Conservation (phyloP, 2,329 filamentous ascomycete genomes). For the Aspergillus proliferans region DNA sequence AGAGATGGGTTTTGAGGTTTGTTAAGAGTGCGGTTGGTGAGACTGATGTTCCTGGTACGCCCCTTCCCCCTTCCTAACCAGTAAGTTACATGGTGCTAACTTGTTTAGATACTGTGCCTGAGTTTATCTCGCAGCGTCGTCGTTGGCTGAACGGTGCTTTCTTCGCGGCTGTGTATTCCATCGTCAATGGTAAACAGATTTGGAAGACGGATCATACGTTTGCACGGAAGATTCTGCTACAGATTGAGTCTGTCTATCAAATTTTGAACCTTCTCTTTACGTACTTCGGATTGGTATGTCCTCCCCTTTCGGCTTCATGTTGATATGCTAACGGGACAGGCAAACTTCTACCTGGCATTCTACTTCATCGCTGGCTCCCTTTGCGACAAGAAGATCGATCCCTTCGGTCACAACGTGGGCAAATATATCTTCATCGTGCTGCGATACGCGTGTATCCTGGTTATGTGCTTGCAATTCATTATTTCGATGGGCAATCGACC, state of each 20-base stretch:
- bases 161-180: constrained; percentile 95
- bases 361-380: constrained; percentile 95
- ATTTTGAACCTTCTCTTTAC: constrained; percentile 89
- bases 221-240: constrained; percentile 79
- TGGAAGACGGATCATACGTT: constrained; percentile 90
- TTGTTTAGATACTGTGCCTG: constrained; percentile 72
- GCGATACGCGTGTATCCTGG: constrained; percentile 74
- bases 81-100: constrained; percentile 1
- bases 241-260: constrained; percentile 94
- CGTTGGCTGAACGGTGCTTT: constrained; percentile 98
- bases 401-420: constrained; percentile 83
- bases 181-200: constrained; percentile 90
- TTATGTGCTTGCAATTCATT: constrained; percentile 94
- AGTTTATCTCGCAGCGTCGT: constrained; percentile 93
- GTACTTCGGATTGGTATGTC: constrained; percentile 73
- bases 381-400: constrained; percentile 70
- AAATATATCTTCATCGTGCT: constrained; percentile 79
- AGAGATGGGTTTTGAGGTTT: constrained; percentile 96
- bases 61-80: neutral
- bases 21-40: constrained; percentile 95
- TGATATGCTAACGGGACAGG: constrained; percentile 35
- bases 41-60: constrained; percentile 85
- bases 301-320: neutral
- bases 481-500: constrained; percentile 92
- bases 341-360: constrained; percentile 98